Evolutionary conservation across 768 basidiomycete species (phyloP).

Genomic region (Lentinula sp.): DNA sequence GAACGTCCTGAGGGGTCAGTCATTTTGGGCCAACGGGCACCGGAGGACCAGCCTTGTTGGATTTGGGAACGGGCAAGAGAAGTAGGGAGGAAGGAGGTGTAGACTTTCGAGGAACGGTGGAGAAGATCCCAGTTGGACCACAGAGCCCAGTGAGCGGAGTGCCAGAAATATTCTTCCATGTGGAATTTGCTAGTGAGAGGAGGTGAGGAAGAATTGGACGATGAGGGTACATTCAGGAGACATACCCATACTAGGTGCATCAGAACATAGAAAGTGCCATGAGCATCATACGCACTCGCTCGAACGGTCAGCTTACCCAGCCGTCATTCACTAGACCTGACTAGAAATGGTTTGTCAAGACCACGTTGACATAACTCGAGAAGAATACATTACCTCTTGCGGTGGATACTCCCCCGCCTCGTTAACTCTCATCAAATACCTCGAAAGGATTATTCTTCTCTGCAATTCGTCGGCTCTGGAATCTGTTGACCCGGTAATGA

Average conservation of each 20-base stretch:
- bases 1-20: conserved; percentile 54
- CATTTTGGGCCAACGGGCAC: conserved; percentile 65
- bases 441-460: conserved; percentile 47
- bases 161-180: conserved; percentile 61
- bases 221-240: not conserved
- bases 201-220: not conserved
- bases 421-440: conserved; percentile 54
- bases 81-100: conserved; percentile 39
- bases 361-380: not conserved
- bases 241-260: conserved; percentile 29
- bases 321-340: conserved; percentile 51
- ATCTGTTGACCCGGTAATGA: conserved; percentile 43
- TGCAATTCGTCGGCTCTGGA: conserved; percentile 49
- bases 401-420: conserved; percentile 51
- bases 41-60: conserved; percentile 45
- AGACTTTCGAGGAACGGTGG: conserved; percentile 35
- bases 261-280: not conserved
- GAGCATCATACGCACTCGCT: not conserved
- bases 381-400: conserved; percentile 40
- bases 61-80: conserved; percentile 43
- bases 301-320: conserved; percentile 34
- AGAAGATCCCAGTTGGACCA: conserved; percentile 59
- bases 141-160: conserved; percentile 51
- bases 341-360: conserved; percentile 17
- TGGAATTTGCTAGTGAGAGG: conserved; percentile 43